A percentile compares a stretch with the other conserved stretches of the same genome.
phyloP scores from a whole-genome alignment of 169 alveolate species.

The Cryptosporidium xiaoi region DNA sequence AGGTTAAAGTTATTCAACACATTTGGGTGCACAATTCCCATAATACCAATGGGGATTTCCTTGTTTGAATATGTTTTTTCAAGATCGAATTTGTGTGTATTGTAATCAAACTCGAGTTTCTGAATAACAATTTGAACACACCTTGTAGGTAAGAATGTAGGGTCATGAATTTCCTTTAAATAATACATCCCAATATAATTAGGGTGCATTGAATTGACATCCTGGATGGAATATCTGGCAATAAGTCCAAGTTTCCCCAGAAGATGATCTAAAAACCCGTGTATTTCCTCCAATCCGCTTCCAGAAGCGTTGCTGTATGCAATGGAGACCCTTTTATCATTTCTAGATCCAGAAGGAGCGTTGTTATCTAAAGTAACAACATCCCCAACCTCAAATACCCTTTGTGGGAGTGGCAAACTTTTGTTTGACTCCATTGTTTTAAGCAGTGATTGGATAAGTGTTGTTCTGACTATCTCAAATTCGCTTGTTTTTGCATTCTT shows the following conservation, averaged over 20 bases:
- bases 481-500: slow-evolving; percentile 92
- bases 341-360: slow-evolving; percentile 85
- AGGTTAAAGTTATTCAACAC: slow-evolving; percentile 90
- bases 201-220: slow-evolving; percentile 43
- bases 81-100: slow-evolving; percentile 4
- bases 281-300: slow-evolving; percentile 81
- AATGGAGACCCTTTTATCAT: slow-evolving; percentile 85
- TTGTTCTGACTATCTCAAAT: slow-evolving; percentile 91
- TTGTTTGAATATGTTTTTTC: slow-evolving; percentile 29
- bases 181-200: slow-evolving; percentile 40
- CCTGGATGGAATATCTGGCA: slow-evolving; percentile 37
- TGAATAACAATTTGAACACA: slow-evolving; percentile 80
- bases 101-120: slow-evolving; percentile 4
- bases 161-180: slow-evolving; percentile 75
- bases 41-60: slow-evolving; percentile 83
- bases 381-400: slow-evolving; percentile 92
- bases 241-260: slow-evolving; percentile 24
- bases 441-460: slow-evolving; percentile 93
- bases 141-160: slow-evolving; percentile 86
- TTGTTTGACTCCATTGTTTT: slow-evolving; percentile 89
- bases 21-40: slow-evolving; percentile 95
- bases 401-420: slow-evolving; percentile 90
- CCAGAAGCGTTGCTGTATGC: slow-evolving; percentile 82
- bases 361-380: slow-evolving; percentile 84
- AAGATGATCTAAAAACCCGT: slow-evolving; percentile 78